Base-by-base conservation (phyloP, 2,329 filamentous ascomycete species). In the Chaetomium strumarium region DNA sequence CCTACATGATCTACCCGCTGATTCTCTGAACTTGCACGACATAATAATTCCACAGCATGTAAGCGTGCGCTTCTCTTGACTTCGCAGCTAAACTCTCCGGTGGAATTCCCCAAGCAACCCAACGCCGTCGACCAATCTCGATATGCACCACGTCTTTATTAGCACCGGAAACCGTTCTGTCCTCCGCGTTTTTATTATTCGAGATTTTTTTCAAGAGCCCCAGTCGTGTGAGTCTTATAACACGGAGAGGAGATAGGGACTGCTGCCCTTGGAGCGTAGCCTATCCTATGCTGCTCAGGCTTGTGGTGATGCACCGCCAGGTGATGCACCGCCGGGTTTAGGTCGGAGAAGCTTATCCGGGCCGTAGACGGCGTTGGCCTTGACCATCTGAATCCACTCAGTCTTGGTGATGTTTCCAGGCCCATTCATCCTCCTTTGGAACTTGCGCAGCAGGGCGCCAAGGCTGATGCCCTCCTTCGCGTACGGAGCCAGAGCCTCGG, bases 321-420 rank as follows among this genome's bases (percentile, higher is more conserved):
- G 24, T 7, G 24, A 24, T 24, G 24, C 24, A 24, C 24, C 24
- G 24, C 24, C 24, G 7, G 24, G 1, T 39, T 65, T 68, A 7
- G 64, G 58, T 14, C 64, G 68, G 47, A 79, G 61, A 14, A 80
- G 68, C 67, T 83, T 85, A 53, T 83, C 78, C 0, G 72, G 58
- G 1, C 74, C 76, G 64, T 78, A 83, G 13, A 72, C 69, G 1
- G 77, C 75, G 36, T 79, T 71, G 34, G 75, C 72, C 65, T 78
- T 81, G 12, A 86, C 80, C 52, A 85, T 63, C 51, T 72, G 70
- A 55, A 85, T 77, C 75, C 81, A 85, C 24, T 80, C 75, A 33
- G 69, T 67, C 58, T 75, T 76, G 4, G 70, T 69, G 64, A 79
- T 80, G 60, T 76, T 72, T 5, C 75, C 74, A 5, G 75, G 73